Base-by-base conservation (phyloP, 257 asterid genomes). In the Mentha longifolia region DNA sequence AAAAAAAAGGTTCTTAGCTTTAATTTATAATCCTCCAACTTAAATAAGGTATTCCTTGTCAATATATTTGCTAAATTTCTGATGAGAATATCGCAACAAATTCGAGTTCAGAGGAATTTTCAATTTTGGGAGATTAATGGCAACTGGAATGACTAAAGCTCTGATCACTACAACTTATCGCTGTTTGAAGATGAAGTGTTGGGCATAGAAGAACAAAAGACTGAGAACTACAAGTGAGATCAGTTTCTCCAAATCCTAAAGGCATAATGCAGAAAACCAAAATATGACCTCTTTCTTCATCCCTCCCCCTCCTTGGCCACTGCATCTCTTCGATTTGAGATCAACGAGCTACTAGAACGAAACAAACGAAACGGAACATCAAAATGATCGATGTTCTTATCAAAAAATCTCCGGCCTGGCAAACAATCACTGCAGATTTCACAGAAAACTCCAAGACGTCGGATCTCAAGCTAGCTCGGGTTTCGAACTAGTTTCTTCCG, bases 401-500 rank as follows among this genome's bases (percentile, higher is more conserved):
- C 58, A 33, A 33, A 46, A n/a, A 50, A 64, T 31, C 41, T 46
- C 16, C 25, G 11, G 11, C 25, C 11, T 50, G 6, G 5, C 56
- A 7, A 50, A 61, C 60, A 13, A n/a, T 22, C 46, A 2, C 45
- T 9, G 67, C 58, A 39, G 25, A 19, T 62, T 45, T 49, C 42
- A 56, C 31, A 61, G 76, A 17, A 61, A 13, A 22, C 56, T 42
- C 70, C 45, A n/a, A 45, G 51, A 47, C 71, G 61, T 37, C 1
- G 16, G 31, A 65, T 67, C 77, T 82, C 76, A 86, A 54, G 83
- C 86, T 19, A 17, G 77, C 20, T 51, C 83, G 43, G 78, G 19
- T 13, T 65, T 79, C 33, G 76, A 72, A 35, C 28, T 52, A 16
- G 82, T 33, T 70, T 85, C 96, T 1, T 79, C 87, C 5, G 94